phyloP scores from a whole-genome alignment of 1,139 yeast genomes.

The Nematodospora anomalae region DNA sequence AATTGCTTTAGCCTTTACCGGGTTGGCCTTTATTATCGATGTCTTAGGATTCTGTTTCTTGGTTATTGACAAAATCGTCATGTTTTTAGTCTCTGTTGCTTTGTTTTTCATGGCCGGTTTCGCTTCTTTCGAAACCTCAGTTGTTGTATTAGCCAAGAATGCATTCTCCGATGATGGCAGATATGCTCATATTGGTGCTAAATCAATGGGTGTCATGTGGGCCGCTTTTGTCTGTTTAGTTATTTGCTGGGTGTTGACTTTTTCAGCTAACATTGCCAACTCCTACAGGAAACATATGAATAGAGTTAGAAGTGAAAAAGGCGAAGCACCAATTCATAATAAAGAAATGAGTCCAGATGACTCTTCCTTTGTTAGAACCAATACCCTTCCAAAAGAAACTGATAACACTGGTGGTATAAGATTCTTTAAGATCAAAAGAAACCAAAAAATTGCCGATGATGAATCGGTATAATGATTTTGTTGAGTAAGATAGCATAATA shows the following conservation, averaged over 20 bases:
- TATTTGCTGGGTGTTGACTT: constrained; percentile 53
- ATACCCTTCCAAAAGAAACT: constrained; percentile 33
- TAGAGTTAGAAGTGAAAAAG: constrained; percentile 29
- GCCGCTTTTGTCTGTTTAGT: constrained; percentile 58
- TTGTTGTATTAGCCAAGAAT: constrained; percentile 60
- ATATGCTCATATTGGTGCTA: constrained; percentile 53
- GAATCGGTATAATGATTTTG: constrained; percentile 54
- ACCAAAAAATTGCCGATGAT: constrained; percentile 56
- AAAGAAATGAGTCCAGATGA: constrained; percentile 27
- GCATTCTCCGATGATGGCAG: constrained; percentile 53
- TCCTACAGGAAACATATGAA: constrained; percentile 48
- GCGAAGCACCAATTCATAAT: constrained; percentile 13
- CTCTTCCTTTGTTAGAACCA: constrained; percentile 48
- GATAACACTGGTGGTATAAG: constrained; percentile 64
- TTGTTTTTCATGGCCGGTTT: constrained; percentile 57
- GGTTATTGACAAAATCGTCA: constrained; percentile 53
- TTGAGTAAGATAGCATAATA: no score
- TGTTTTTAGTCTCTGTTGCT: constrained; percentile 53
- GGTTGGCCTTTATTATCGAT: constrained; percentile 41
- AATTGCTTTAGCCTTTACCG: constrained; percentile 57
- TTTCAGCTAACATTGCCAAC: constrained; percentile 51
- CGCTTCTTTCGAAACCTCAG: constrained; percentile 68
- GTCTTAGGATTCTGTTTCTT: constrained; percentile 46
- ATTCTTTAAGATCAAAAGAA: constrained; percentile 76
- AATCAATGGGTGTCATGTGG: constrained; percentile 67